phyloP scores from a whole-genome alignment of 176 grass and related monocot species.

The Poa annua region DNA sequence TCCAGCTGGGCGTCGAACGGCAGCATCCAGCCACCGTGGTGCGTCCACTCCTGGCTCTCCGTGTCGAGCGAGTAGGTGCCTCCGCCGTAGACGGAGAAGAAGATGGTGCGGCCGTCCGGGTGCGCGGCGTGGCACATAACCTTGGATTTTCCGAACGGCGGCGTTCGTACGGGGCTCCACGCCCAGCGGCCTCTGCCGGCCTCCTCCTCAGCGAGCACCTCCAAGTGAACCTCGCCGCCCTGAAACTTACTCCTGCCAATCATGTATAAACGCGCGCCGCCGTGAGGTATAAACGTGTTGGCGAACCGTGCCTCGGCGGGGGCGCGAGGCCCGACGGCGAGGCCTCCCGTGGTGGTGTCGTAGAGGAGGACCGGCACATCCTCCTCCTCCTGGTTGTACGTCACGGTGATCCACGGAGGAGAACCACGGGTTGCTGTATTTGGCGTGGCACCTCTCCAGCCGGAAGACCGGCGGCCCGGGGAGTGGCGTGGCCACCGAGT shows the following conservation, averaged over 20 bases:
- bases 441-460: background rate
- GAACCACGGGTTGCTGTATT: background rate
- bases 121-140: no score
- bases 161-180: background rate
- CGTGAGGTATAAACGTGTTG: background rate
- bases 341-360: constrained; percentile 7
- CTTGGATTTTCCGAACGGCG: background rate
- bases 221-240: background rate
- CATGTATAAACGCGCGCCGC: background rate
- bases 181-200: background rate
- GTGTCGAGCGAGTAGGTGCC: background rate
- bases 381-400: background rate
- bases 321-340: constrained; percentile 2
- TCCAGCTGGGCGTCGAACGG: background rate
- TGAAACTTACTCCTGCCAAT: background rate
- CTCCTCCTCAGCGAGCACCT: background rate
- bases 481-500: background rate
- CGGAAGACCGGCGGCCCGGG: constrained; percentile 10
- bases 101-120: no score
- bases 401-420: background rate
- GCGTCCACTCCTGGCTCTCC: background rate
- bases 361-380: background rate
- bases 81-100: no score
- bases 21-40: constrained; percentile 2
- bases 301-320: background rate